Base-by-base conservation (phyloP, 805 yeast species). In the Candida xyloterini region DNA sequence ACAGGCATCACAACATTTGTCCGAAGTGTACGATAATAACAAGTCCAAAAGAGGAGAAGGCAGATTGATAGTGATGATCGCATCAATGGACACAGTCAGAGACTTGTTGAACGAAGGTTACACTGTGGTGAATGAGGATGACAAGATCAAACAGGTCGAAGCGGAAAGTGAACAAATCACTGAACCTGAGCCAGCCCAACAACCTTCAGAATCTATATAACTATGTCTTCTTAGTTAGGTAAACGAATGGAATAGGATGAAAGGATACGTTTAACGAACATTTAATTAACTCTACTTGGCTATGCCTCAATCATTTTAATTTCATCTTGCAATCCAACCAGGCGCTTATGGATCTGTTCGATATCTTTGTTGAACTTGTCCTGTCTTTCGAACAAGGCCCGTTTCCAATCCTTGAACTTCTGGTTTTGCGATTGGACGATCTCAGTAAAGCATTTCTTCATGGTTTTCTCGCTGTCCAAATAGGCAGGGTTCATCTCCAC, bases 351-450 rank as follows among this genome's bases (percentile, higher is more conserved):
- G 34, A 66, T 44, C 9, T 48, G 53, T 40, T 73, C 78, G 42
- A 83, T 71, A 39, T 76, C 83, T 30, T 65, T 58, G 49, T 81
- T 81, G 47, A 77, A 72, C 38, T 59, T 58, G n/a, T 63, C 65
- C 58, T 83, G 89, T 52, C 74, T 74, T 14, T 66, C 67, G 35
- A 73, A 66, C 33, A 84, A 62, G 0, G 74, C 74, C 40, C 59
- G 61, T 52, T 79, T 79, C 86, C 87, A 80, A 23, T 73, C 78
- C 52, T 73, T 74, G 47, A 81, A 81, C 46, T 74, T 71, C 33
- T 56, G 62, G 45, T 81, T 86, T 53, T 82, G 82, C 3, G 52
- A 40, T 10, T 60, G 55, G 29, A 77, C 71, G 16, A 68, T 55
- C 14, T 65, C 71, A 15, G 69, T 63, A 38, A 71, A 73, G 40